Base-by-base conservation (phyloP, 1,284 basidiomycete genomes). In the Cystobasidiaceae sp. region DNA sequence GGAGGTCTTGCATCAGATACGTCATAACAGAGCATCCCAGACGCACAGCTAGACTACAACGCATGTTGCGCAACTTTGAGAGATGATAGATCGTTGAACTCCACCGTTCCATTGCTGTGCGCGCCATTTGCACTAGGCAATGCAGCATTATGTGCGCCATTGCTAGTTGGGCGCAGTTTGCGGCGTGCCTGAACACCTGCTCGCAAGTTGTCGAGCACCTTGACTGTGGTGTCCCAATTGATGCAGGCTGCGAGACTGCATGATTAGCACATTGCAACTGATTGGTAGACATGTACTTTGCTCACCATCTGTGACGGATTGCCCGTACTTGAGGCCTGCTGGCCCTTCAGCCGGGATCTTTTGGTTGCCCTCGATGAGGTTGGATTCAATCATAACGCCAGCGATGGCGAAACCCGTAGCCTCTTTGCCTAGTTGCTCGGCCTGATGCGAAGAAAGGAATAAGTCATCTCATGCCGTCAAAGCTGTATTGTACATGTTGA, bases 311-410 rank as follows among this genome's bases (percentile, higher is more conserved):
- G 90, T 93, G 15, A 93, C 87, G 7, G 87, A 89, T 74, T 90
- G 87, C 49, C 93, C 93, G 77, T 93, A 93, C 74, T 85, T 87
- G 67, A 96, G 80, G 3, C 84, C 88, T 4, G 82, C 79, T 1
- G 87, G 86, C 1, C 92, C 92, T 41, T 84, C 83, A 1, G 84
- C 74, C 6, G 91, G 87, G 66, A 96, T 88, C 71, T 90, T 86
- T 77, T 97, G 93, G 41, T 89, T 84, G 28, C 89, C 88, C 71
- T 92, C 93, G 50, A 89, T 83, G 65, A 97, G 82, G 77, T 98
- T 94, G 51, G 88, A 90, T 78, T 98, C 96, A 68, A 97, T 83
- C 96, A 98, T 98, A 67, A 96, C 92, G 66, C 94, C 94, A 83
- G 96, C 88, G 71, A 98, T 91, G 74, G 84, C 83, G 23, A 81